Conservation (phyloP, 345 rosid genomes). For the Chamaenerion angustifolium region DNA sequence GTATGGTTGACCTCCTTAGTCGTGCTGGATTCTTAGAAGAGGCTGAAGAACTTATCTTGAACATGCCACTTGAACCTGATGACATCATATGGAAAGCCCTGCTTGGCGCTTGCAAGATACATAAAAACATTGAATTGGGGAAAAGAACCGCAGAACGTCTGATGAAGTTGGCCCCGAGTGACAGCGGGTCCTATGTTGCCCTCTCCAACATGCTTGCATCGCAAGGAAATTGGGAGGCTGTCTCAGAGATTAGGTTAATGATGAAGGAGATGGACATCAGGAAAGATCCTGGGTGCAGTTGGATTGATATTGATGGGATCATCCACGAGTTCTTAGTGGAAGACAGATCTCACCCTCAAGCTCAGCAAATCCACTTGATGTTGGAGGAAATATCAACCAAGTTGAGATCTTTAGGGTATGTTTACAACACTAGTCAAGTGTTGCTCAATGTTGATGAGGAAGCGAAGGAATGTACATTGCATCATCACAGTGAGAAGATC, state of each 20-base stretch:
- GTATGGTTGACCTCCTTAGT: slow-evolving; percentile 64
- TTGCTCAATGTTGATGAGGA: slow-evolving; percentile 43
- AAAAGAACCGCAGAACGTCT: slow-evolving; percentile 32
- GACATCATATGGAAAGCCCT: slow-evolving; percentile 61
- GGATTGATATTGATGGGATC: slow-evolving; percentile 48
- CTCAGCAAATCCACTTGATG: slow-evolving; percentile 34
- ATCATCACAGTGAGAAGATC: slow-evolving; percentile 62
- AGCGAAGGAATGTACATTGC: slow-evolving; percentile 33
- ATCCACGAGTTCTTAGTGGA: slow-evolving; percentile 55
- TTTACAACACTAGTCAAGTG: slow-evolving; percentile 39
- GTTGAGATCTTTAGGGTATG: slow-evolving; percentile 33
- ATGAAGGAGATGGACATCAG: slow-evolving; percentile 56
- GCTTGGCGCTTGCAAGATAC: slow-evolving; percentile 53
- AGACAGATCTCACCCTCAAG: slow-evolving; percentile 47
- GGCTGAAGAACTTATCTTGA: slow-evolving; percentile 45
- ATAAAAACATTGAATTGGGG: slow-evolving; percentile 42
- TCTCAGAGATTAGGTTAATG: slow-evolving; percentile 41
- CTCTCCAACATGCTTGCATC: slow-evolving; percentile 57
- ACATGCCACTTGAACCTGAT: slow-evolving; percentile 45
- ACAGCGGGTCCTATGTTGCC: slow-evolving; percentile 61
- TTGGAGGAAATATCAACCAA: slow-evolving; percentile 28
- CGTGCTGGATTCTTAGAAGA: slow-evolving; percentile 45
- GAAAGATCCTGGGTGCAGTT: slow-evolving; percentile 71
- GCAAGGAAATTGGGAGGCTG: slow-evolving; percentile 44
- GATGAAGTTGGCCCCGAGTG: slow-evolving; percentile 43